Conservation (phyloP, 2,329 filamentous ascomycete species). For the Diaporthe citrichinensis region DNA sequence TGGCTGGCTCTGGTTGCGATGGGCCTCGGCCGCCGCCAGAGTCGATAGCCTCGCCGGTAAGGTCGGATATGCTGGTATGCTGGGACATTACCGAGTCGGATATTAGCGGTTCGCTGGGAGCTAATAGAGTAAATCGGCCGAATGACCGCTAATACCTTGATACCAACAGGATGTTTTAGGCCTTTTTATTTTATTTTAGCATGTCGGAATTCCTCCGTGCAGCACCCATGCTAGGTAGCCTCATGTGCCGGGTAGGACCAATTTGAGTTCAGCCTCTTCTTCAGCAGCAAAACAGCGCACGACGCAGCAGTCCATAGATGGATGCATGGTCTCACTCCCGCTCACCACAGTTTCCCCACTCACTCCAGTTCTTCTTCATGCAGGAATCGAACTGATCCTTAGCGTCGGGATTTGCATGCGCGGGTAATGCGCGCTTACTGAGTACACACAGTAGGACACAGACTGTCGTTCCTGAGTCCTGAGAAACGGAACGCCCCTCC, state of each 20-base stretch:
- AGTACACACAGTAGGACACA: not conserved
- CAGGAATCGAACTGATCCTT: not conserved
- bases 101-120: slow-evolving; percentile 11
- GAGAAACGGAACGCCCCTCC: slow-evolving; percentile 5
- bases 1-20: not conserved
- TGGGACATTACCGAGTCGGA: slow-evolving; percentile 3
- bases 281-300: not conserved
- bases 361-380: not conserved
- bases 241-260: not conserved
- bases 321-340: not conserved
- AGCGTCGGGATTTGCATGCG: slow-evolving; percentile 4
- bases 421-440: slow-evolving; percentile 13
- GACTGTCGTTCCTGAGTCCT: not conserved
- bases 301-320: not conserved
- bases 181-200: not conserved
- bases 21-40: not conserved
- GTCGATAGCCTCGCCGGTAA: slow-evolving; percentile 8
- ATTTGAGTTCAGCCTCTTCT: slow-evolving; percentile 9
- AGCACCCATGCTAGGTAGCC: not conserved
- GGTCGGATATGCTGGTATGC: not conserved
- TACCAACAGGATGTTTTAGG: not conserved
- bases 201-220: not conserved
- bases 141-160: not conserved
- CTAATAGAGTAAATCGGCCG: slow-evolving; percentile 5
- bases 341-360: not conserved